Evolutionary conservation across 2,329 filamentous ascomycete species (phyloP), one percentile per base, ranked within the genome.

Genomic region (Immersiporthe knoxdaviesiana): DNA sequence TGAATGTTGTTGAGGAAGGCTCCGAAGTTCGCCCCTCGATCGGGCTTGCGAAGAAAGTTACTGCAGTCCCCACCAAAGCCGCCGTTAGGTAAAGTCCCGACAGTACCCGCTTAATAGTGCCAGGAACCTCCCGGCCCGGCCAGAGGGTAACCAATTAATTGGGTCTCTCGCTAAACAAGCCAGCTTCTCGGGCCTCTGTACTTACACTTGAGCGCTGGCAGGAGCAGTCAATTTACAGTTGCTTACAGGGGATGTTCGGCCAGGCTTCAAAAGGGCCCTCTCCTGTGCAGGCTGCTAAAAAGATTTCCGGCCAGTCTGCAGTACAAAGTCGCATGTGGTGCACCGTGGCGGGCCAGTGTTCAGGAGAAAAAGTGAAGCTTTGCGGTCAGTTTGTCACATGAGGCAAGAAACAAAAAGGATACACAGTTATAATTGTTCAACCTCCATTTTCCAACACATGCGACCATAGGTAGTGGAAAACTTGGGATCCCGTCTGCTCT

Each of bases 1-100:
- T 11, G 32, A 1, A 59, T 59, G 50, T 63, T 58, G 39, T n/a
- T 16, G 37, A 35, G 30, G 41, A 30, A 27, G 27, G 39, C 39
- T 35, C 69, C 67, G 59, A 64, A 60, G 39, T n/a, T 67, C 54
- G 54, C 63, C 67, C 44, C 59, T 67, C 67, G 64, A 37, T 52
- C 62, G 67, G 69, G 67, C 67, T 44, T 67, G 56, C 64, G 60
- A 69, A 69, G 60, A 21, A 44, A 68, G 65, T 39, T 66, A 37
- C 27, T 30, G n/a, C 2, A 35, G 58, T 37, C 61, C 50, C 50
- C n/a, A 24, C 50, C 50, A 58, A 41, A 39, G 39, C n/a, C 50
- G 39, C n/a, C 50, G 66, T 68, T 65, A 66, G n/a, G 66, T 70
- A 56, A 56, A 21, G 62, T 35, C 32, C 69, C 69, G 69, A 62